Percentiles rank a stretch among this genome's conserved stretches.
Evolutionary conservation across 2,329 filamentous ascomycete genomes (phyloP).

Genomic region (Ascochyta koolunga): DNA sequence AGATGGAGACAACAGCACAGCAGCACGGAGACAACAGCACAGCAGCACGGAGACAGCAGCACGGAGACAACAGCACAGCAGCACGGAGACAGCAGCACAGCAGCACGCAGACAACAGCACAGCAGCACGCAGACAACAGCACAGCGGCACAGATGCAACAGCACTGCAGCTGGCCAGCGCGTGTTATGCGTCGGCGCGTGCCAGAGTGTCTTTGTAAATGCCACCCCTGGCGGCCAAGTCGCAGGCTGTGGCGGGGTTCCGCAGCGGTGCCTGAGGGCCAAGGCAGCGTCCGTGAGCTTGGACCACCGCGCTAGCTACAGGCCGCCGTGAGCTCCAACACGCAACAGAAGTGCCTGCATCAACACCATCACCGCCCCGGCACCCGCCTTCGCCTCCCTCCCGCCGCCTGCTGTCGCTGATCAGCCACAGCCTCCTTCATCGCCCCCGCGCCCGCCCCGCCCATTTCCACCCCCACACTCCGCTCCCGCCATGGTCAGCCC

Average conservation of each 20-base stretch:
- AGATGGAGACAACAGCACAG: too few species aligned
- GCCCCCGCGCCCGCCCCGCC: neutral
- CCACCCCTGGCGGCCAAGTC: too few species aligned
- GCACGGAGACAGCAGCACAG: too few species aligned
- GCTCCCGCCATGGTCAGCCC: slow-evolving; percentile 39
- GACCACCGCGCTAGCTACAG: slow-evolving; percentile 10
- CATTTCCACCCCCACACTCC: neutral
- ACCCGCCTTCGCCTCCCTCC: slow-evolving; percentile 3
- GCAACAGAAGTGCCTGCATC: slow-evolving; percentile 40
- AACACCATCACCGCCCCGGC: slow-evolving; percentile 28
- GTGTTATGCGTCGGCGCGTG: neutral
- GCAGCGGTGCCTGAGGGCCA: slow-evolving; percentile 2
- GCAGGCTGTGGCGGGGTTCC: too few species aligned
- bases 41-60: too few species aligned
- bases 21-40: too few species aligned
- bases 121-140: too few species aligned
- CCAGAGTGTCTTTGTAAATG: too few species aligned
- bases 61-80: too few species aligned
- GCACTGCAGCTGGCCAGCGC: neutral
- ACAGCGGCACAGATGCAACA: too few species aligned
- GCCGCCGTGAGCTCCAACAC: slow-evolving; percentile 31
- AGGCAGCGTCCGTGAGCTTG: slow-evolving; percentile 1
- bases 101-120: too few species aligned
- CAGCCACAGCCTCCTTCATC: neutral
- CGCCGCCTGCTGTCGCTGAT: neutral